Base-by-base conservation (phyloP, 306 rosid genomes). In the Biancaea sappan region DNA sequence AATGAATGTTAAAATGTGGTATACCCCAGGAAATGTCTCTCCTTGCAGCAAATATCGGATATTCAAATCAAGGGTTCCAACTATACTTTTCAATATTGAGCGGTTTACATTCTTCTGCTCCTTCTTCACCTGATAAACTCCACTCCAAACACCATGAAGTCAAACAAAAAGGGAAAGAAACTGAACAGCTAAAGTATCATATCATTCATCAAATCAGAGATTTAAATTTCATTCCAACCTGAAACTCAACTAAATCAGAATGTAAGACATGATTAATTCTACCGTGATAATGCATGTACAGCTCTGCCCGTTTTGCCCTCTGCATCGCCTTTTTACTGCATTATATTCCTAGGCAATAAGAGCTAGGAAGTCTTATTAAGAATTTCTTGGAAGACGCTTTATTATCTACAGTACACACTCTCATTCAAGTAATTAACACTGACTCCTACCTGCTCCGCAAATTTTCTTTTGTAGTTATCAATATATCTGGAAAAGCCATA, bases 11-110 rank as follows among this genome's bases (percentile, higher is more conserved):
- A 68, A 68, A 70, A 53, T 34, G 60, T 31, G 26, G n/a, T 19
- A 26, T 86, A 93, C 98, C 96, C 97, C 92, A 1, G 98, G 98
- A 85, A 85, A 89, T 52, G 88, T 91, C 88, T 94, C 98, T 74
- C 98, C 98, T 48, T 82, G 90, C 75, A 88, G 80, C 86, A 91
- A 65, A 81, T 85, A 78, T 53, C 83, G 86, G 65, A 84, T 73
- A 83, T 85, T 85, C 89, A 94, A 76, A 82, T 94, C 98, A 44
- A 94, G 97, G 61, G 97, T 94, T 84, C 96, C 98, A 57, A 91
- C 96, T 8, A 91, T 86, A 84, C 92, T 88, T 81, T 86, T 91
- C 65, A 94, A 21, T 59, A 88, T 75, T 0, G 87, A 78, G 31
- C 81, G 80, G 74, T 94, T 89, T 79, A 71, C 81, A 73, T 88